These are phyloP conservation scores for Durio zibethinus DNA, from an alignment of 345 rosid species.

Conservation along the genomic window DNA sequence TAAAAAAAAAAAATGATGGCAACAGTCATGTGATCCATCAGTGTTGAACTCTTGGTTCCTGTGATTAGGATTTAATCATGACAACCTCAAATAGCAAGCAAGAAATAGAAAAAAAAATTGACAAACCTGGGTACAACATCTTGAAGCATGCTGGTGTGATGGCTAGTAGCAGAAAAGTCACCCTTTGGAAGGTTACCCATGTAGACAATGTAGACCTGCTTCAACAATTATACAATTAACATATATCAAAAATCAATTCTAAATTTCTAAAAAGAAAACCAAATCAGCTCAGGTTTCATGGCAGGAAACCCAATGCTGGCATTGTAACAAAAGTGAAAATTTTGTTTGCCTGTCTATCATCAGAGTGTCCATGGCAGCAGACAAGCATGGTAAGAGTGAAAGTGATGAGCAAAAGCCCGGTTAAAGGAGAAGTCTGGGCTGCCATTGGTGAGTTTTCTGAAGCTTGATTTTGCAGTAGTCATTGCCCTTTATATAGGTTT, in stretches of 20 bases:
- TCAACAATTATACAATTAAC: conserved; percentile 4
- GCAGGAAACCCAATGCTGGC: too few relatives aligned
- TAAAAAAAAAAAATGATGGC: too few relatives aligned
- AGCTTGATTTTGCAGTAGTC: background rate
- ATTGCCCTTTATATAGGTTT: background rate
- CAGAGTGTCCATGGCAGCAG: too few relatives aligned
- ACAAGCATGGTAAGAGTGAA: too few relatives aligned
- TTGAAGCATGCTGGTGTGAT: conserved; percentile 40
- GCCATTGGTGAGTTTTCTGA: conserved; percentile 1
- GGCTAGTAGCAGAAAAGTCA: conserved; percentile 35
- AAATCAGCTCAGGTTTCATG: background rate
- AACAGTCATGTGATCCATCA: too few relatives aligned
- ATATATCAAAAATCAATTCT: background rate
- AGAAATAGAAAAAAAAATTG: background rate
- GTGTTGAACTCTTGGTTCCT: too few relatives aligned
- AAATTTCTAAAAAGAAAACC: background rate
- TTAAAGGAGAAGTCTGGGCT: background rate
- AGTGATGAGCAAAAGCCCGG: conserved; percentile 10
- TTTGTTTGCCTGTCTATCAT: too few relatives aligned
- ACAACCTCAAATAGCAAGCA: too few relatives aligned
- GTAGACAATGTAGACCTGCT: conserved; percentile 42
- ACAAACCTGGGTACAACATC: conserved; percentile 35
- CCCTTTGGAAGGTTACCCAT: conserved; percentile 46
- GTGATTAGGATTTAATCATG: too few relatives aligned
- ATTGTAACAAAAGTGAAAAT: too few relatives aligned